Evolutionary conservation across 2,329 filamentous ascomycete species (phyloP), one percentile per base, ranked within the genome.

Genomic region (Aureobasidium namibiae): DNA sequence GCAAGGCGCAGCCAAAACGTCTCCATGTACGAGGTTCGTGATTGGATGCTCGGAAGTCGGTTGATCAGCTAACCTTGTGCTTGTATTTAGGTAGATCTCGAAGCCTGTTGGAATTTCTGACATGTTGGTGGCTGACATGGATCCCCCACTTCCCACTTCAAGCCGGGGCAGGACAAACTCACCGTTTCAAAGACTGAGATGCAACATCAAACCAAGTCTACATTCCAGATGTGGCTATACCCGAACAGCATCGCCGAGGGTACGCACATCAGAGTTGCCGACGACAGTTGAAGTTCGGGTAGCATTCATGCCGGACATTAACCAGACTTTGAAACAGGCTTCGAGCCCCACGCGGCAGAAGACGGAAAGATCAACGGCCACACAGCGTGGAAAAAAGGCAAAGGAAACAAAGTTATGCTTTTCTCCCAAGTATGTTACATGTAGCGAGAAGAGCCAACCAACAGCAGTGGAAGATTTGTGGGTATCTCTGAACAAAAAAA

Each of bases 401-500:
- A 41, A 39, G 23, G 16, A 42, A 33, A 18, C n/a, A 54, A 41
- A 42, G 50, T 54, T 54, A 54, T 42, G 26, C 50, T 54, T 54
- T 54, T 42, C 36, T 21, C 26, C 11, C 31, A 54, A 14, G 11
- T 54, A 54, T 54, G 50, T 54, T 54, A 54, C 50, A 54, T 26
- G 38, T 54, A 54, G 50, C 50, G 50, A 54, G 50, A 36, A 41
- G 38, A n/a, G 33, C 26, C 36, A 33, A 33, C 10, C 24, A 36
- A 54, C 16, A 31, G 26, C 4, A 6, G 26, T 52, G 26, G 50
- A 54, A 54, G 36, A 56, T 56, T 45, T 56, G 52, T 56, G 52
- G 52, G 52, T 56, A 56, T 56, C 52, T 56, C 42, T n/a, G 21
- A 50, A 38, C 48, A n/a, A 29, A 23, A 29, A 45, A 49, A 49